phyloP scores from a whole-genome alignment of 352 stramenopile species.

The Phytopythium mirpurense region DNA sequence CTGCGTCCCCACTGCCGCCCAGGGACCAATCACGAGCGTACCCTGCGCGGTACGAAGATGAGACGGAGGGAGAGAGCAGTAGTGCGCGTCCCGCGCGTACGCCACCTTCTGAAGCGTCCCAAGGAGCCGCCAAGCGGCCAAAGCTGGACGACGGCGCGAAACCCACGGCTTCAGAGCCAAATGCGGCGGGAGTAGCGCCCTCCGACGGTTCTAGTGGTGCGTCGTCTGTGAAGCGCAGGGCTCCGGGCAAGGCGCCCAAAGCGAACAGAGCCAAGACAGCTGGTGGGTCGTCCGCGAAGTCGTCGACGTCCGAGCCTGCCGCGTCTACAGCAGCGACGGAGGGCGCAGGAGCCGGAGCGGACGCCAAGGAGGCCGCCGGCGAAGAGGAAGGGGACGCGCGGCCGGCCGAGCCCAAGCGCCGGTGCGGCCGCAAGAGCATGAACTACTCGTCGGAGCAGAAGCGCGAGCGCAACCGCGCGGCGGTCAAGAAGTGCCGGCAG shows the following conservation, averaged over 20 bases:
- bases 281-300: not conserved
- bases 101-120: not conserved
- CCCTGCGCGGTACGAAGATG: not conserved
- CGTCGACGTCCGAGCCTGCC: not conserved
- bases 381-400: not conserved
- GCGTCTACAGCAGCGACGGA: not conserved
- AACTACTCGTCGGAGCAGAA: conserved; percentile 85
- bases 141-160: not conserved
- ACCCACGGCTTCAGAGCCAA: not conserved
- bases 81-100: not conserved
- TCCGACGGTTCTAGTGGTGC: no score
- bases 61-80: not conserved
- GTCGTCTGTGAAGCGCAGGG: not conserved
- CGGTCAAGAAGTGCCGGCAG: conserved; percentile 81
- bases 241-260: not conserved
- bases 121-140: not conserved
- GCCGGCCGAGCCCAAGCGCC: conserved; percentile 40
- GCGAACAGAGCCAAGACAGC: not conserved
- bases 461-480: conserved; percentile 77
- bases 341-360: not conserved
- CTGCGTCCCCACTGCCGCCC: not conserved
- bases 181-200: no score
- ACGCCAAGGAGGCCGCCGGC: not conserved
- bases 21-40: not conserved
- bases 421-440: conserved; percentile 81